Evolutionary conservation across 2,329 filamentous ascomycete genomes (phyloP), one percentile per base, ranked within the genome.

Genomic region (Colletotrichum tabaci): DNA sequence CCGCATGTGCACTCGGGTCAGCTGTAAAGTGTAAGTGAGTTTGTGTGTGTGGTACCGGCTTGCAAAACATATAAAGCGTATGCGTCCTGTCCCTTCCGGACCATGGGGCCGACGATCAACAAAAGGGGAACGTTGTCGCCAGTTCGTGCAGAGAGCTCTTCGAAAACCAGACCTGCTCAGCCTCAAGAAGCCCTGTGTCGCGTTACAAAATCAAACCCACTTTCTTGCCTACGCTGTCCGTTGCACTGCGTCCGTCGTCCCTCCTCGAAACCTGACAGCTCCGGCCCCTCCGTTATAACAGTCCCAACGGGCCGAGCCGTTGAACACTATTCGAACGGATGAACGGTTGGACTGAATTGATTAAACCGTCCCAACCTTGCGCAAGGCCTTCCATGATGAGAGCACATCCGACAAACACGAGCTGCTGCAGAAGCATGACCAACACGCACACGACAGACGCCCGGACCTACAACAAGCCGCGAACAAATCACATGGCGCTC

Each of bases 1-100:
- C 69, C 69, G 69, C 69, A 72, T 64, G 40, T n/a, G 26, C 53
- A 60, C 69, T 67, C 67, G 61, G 61, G 70, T 72, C 67, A 56
- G 58, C 47, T 70, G 70, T 58, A 44, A 72, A 67, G 61, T 72
- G 70, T 66, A 71, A 72, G 67, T 71, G 66, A 72, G 67, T 61
- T 47, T 69, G 66, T 66, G 70, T 44, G 57, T 42, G 63, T 71
- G 69, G 69, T 69, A 55, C 65, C 56, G 67, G 55, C 55, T 30
- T 53, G 68, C 53, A 64, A 72, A 69, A 72, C 58, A 42, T 72
- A 72, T 72, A 69, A 72, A 72, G 60, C 53, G 65, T 64, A 63
- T 58, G 65, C 67, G 58, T 69, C 69, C 68, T 67, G 52, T 64
- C 65, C 65, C 61, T 64, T 40, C 53, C 52, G 53, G 42, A 53